Evolutionary conservation across 257 asterid species (phyloP).

Genomic region (Capsicum baccatum): DNA sequence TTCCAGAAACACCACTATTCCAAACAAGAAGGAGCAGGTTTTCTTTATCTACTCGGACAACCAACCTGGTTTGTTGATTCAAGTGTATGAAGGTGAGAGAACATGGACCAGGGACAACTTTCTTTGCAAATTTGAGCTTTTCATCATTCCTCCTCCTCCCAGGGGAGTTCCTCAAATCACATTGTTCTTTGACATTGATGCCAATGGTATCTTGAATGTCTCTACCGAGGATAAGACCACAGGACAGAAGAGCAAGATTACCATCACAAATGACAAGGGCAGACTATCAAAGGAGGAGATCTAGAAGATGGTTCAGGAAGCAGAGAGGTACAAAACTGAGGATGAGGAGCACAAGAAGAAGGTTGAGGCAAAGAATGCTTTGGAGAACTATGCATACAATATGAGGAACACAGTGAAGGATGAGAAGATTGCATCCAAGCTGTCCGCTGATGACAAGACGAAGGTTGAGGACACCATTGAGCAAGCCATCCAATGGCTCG

Average conservation of each 20-base stretch:
- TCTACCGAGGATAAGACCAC: conserved; percentile 92
- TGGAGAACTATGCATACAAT: conserved; percentile 50
- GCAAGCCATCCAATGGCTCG: conserved; percentile 65
- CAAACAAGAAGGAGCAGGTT: conserved; percentile 82
- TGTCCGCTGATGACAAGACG: conserved; percentile 62
- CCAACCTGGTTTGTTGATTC: conserved; percentile 87
- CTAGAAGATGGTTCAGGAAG: conserved; percentile 82
- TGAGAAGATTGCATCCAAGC: conserved; percentile 75
- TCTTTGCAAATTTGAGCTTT: conserved; percentile 78
- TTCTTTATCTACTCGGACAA: conserved; percentile 81
- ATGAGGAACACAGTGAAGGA: conserved; percentile 88
- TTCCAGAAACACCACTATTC: conserved; percentile 80
- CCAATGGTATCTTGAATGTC: conserved; percentile 76
- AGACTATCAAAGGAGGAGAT: conserved; percentile 81
- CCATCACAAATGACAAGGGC: conserved; percentile 87
- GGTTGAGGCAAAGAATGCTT: conserved; percentile 64
- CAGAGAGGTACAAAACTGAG: conserved; percentile 81
- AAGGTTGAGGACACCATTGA: conserved; percentile 64
- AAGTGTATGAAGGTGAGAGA: conserved; percentile 82
- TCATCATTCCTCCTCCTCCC: conserved; percentile 83
- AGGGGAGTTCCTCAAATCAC: conserved; percentile 88
- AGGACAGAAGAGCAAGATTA: conserved; percentile 87
- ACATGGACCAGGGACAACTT: conserved; percentile 76
- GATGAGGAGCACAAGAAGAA: conserved; percentile 90
- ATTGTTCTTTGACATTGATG: conserved; percentile 80